Evolutionary conservation across 192 early-diverging fungal species (phyloP).

Genomic region (Phycomyces nitens): DNA sequence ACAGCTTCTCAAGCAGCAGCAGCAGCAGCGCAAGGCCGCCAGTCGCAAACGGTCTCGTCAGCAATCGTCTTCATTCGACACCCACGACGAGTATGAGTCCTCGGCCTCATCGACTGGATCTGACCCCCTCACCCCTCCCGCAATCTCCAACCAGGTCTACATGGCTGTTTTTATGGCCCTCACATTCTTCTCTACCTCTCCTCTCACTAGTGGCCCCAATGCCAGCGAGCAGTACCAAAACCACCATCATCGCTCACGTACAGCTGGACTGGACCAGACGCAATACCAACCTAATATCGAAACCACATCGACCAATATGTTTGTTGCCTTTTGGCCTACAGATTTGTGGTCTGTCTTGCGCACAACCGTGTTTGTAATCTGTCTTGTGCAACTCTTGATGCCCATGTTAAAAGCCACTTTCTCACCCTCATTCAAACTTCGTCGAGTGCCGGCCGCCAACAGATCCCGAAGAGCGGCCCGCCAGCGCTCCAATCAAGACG

Average conservation of each 20-base stretch:
- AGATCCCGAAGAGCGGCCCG: neutral
- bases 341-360: conserved; percentile 9
- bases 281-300: neutral
- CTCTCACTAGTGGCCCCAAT: conserved; percentile 26
- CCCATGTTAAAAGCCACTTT: conserved; percentile 16
- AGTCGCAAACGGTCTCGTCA: conserved; percentile 11
- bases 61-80: neutral
- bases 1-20: conserved; percentile 8
- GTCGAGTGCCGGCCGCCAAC: conserved; percentile 7
- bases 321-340: neutral
- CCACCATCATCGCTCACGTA: conserved; percentile 28
- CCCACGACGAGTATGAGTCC: conserved; percentile 12
- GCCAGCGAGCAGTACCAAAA: conserved; percentile 21
- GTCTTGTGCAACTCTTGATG: conserved; percentile 15
- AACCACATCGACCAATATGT: neutral
- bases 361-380: conserved; percentile 14
- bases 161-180: conserved; percentile 62
- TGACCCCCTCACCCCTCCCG: conserved; percentile 29
- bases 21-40: conserved; percentile 9
- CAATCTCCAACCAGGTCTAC: conserved; percentile 37
- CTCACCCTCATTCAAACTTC: conserved; percentile 10
- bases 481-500: neutral
- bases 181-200: conserved; percentile 47
- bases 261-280: conserved; percentile 4
- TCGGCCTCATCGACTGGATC: conserved; percentile 19